Conservation (phyloP, 2,329 filamentous ascomycete genomes). For the Fusarium piperis region DNA sequence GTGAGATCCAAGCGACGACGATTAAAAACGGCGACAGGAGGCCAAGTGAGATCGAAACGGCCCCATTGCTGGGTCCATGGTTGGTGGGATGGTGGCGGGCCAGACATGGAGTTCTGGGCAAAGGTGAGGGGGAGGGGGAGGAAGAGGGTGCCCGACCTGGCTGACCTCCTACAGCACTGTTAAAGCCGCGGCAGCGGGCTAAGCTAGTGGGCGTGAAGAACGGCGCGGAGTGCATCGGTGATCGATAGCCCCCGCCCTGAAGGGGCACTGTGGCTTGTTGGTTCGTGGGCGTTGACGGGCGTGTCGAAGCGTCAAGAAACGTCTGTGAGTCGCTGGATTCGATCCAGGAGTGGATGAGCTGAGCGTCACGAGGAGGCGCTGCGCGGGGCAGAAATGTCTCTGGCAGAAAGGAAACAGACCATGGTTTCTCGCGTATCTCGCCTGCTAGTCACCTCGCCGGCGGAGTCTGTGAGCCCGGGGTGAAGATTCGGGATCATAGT, state of each 20-base stretch:
- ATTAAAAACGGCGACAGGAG: slow-evolving; percentile 17
- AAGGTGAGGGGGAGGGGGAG: not conserved
- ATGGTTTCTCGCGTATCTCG: slow-evolving; percentile 42
- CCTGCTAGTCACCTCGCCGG: slow-evolving; percentile 28
- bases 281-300: slow-evolving; percentile 21
- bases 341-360: slow-evolving; percentile 27
- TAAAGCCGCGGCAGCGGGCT: slow-evolving; percentile 28
- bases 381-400: slow-evolving; percentile 30
- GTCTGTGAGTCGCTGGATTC: slow-evolving; percentile 22
- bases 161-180: not conserved
- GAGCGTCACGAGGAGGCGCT: slow-evolving; percentile 35
- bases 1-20: slow-evolving; percentile 5
- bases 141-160: slow-evolving; percentile 8
- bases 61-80: slow-evolving; percentile 8
- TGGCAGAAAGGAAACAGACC: slow-evolving; percentile 18
- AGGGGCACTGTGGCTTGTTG: slow-evolving; percentile 34
- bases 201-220: slow-evolving; percentile 24
- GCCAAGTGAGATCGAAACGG: slow-evolving; percentile 24
- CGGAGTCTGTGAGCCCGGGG: slow-evolving; percentile 29
- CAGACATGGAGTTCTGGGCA: slow-evolving; percentile 1
- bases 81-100: slow-evolving; percentile 3
- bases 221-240: slow-evolving; percentile 30
- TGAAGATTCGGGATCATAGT: slow-evolving; percentile 28
- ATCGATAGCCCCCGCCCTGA: slow-evolving; percentile 21
- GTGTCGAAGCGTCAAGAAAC: not conserved